Base-by-base conservation (phyloP, 805 yeast species). In the Metschnikowia picachoensis region DNA sequence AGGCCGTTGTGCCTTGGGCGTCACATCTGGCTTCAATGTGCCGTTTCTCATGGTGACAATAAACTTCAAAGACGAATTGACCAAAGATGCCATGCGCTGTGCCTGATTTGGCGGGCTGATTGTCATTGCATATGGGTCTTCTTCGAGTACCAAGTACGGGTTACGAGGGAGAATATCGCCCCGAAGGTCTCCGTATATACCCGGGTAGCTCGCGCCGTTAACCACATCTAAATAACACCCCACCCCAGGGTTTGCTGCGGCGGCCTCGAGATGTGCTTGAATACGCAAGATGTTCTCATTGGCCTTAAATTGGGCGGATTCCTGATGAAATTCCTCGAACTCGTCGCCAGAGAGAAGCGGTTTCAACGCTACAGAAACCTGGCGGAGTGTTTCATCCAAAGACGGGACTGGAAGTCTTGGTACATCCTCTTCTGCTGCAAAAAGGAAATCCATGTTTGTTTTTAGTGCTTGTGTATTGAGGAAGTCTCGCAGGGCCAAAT, bases 101-200 rank as follows among this genome's bases (percentile, higher is more conserved):
- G 79, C 69, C 65, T 86, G 95, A 42, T 77, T 70, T 13, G 88
- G 86, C 5, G 83, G 83, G 48, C 76, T 77, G 46, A 72, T 60
- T 14, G 76, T 70, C 57, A 65, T 65, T 14, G 79, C 73, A 50
- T 80, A 72, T 1, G 92, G 91, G 52, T 86, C 95, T 58, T 85
- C 85, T 52, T 85, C 89, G 14, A 86, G 62, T 10, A 86, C 77
- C 52, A 86, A 72, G 57, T 83, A 85, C 1, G 95, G 95, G 60
- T 85, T 86, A 50, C 92, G 70, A 5, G 95, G 95, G 36, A 86
- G 66, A 1, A 83, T 78, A 51, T 82, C 85, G 16, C 86, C 85
- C 41, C 82, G 70, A 28, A 80, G 66, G 45, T 80, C 85, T 14
- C 85, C 84, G 55, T 80, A 80, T 31, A 79, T 77, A 11, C 81